Evolutionary conservation across 169 alveolate species (phyloP).

Genomic region (Theileria parva): DNA sequence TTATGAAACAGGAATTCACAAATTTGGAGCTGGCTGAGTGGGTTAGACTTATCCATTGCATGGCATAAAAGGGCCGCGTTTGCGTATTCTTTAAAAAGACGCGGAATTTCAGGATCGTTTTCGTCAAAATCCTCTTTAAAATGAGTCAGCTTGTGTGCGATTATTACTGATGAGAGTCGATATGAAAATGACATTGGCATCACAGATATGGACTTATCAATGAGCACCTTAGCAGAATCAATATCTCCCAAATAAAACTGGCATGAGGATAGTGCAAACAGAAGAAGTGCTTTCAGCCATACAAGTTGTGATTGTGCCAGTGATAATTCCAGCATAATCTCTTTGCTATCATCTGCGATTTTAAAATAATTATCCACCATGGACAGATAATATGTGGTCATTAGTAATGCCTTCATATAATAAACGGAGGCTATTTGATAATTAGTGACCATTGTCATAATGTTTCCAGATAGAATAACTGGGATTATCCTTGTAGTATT

Average conservation of each 20-base stretch:
- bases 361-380: slow-evolving; percentile 8
- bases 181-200: slow-evolving; percentile 35
- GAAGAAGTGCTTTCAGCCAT: slow-evolving; percentile 38
- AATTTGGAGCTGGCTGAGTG: slow-evolving; percentile 27
- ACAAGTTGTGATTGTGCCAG: slow-evolving; percentile 20
- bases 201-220: slow-evolving; percentile 22
- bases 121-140: slow-evolving; percentile 19
- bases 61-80: slow-evolving; percentile 17
- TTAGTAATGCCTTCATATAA: slow-evolving; percentile 43
- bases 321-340: neutral
- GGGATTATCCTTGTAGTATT: slow-evolving; percentile 22
- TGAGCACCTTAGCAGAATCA: slow-evolving; percentile 21
- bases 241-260: slow-evolving; percentile 33
- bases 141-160: slow-evolving; percentile 23
- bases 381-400: slow-evolving; percentile 16
- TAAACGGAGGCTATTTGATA: slow-evolving; percentile 37
- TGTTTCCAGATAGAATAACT: slow-evolving; percentile 33
- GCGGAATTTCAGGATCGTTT: neutral
- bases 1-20: slow-evolving; percentile 55
- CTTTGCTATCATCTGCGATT: neutral
- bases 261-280: slow-evolving; percentile 52
- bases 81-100: slow-evolving; percentile 21
- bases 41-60: slow-evolving; percentile 8
- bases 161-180: slow-evolving; percentile 31
- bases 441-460: slow-evolving; percentile 34